These are phyloP conservation scores for Cucurbitaria berberidis DNA, from an alignment of 2,329 filamentous ascomycete species.

Conservation along the genomic window DNA sequence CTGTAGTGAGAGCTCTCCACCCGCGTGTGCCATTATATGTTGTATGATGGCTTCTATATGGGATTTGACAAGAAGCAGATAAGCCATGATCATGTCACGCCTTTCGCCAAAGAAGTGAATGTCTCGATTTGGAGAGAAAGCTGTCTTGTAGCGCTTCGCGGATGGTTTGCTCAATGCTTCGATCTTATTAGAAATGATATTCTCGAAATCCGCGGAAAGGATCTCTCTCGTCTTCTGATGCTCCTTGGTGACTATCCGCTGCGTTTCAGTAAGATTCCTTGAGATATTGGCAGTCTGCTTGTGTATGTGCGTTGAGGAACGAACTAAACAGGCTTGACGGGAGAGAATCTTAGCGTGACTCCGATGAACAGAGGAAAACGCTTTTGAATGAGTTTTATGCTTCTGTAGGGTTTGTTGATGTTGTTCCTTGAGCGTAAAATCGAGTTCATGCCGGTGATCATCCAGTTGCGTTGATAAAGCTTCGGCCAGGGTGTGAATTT, in stretches of 20 bases:
- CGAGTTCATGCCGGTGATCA: not conserved
- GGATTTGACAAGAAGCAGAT: constrained; percentile 4
- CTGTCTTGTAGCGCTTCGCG: not conserved
- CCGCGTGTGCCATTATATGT: not conserved
- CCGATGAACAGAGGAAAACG: not conserved
- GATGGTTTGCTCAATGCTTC: not conserved
- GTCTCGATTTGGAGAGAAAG: not conserved
- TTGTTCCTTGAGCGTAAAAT: not conserved
- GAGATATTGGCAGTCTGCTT: not conserved
- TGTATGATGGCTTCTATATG: not conserved
- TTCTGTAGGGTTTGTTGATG: not conserved
- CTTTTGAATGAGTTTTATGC: not conserved
- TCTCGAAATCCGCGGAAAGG: not conserved
- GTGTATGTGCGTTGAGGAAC: not conserved
- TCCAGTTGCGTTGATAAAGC: not conserved
- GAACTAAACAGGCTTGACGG: not conserved
- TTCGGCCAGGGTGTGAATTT: not conserved
- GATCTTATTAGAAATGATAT: not conserved
- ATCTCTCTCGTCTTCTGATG: constrained; percentile 5
- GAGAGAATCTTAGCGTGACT: not conserved
- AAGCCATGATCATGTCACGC: constrained; percentile 13
- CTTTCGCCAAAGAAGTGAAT: constrained; percentile 11
- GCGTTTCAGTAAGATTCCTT: not conserved
- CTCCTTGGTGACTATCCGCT: not conserved
- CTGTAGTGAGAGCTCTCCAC: not conserved